These are phyloP conservation scores for Phyllosticta ampelicida DNA, from an alignment of 2,329 filamentous ascomycete genomes.

Conservation along the genomic window DNA sequence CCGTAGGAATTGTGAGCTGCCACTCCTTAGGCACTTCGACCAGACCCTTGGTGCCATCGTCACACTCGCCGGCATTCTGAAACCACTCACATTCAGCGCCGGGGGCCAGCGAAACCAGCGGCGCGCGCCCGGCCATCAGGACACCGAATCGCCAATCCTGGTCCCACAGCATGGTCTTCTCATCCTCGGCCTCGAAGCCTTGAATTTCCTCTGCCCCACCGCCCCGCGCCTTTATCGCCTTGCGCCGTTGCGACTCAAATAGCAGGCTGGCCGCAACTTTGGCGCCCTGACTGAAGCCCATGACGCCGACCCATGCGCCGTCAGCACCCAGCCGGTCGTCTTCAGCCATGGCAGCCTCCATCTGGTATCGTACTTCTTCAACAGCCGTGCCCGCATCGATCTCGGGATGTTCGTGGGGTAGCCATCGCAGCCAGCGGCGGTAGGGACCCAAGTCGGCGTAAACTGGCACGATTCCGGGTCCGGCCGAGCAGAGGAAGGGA, in stretches of 20 bases:
- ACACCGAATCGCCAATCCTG: slow-evolving; percentile 49
- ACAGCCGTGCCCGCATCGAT: slow-evolving; percentile 40
- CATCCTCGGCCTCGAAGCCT: slow-evolving; percentile 13
- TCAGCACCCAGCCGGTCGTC: slow-evolving; percentile 30
- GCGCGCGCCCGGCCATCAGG: slow-evolving; percentile 50
- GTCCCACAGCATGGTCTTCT: slow-evolving; percentile 14
- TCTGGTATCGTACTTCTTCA: slow-evolving; percentile 36
- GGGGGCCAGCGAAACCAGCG: slow-evolving; percentile 42
- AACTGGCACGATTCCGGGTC: slow-evolving; percentile 51
- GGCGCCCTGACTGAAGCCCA: slow-evolving; percentile 42
- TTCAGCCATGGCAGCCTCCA: slow-evolving; percentile 35
- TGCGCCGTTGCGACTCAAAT: slow-evolving; percentile 48
- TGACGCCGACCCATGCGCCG: slow-evolving; percentile 39
- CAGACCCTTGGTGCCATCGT: slow-evolving; percentile 18
- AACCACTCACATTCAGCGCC: slow-evolving; percentile 18
- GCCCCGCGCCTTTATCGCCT: slow-evolving; percentile 15
- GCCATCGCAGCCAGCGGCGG: slow-evolving; percentile 52
- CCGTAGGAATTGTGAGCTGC: slow-evolving; percentile 47
- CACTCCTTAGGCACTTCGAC: slow-evolving; percentile 26
- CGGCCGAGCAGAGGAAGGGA: slow-evolving; percentile 52
- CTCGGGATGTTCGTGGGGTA: slow-evolving; percentile 41
- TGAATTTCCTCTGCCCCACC: slow-evolving; percentile 16
- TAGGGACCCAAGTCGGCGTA: slow-evolving; percentile 60
- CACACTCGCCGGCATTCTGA: slow-evolving; percentile 32
- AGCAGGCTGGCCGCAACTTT: slow-evolving; percentile 37